Evolutionary conservation across 2,329 filamentous ascomycete genomes (phyloP), one percentile per base, ranked within the genome.

Genomic region (Trichoderma sp.): DNA sequence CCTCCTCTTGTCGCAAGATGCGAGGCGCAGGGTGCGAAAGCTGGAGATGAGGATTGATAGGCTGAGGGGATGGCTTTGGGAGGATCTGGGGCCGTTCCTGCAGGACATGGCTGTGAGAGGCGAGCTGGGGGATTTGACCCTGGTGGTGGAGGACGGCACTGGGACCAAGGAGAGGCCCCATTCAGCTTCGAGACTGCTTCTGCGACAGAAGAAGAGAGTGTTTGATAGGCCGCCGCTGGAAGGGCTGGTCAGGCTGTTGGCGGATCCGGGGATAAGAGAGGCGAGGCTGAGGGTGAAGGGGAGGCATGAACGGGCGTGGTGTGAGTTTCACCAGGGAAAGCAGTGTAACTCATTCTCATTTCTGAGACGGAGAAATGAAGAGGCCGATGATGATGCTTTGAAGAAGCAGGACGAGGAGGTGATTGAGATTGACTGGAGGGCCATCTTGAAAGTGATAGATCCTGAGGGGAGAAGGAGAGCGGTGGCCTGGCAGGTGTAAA

Each of bases 251-350:
- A 80, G 81, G 69, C 79, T 88, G 21, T 78, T 89, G 72, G 80
- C 83, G 59, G 87, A 88, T 75, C 87, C 87, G 65, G 85, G 87
- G 64, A 80, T 89, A 45, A 80, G 85, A 65, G 81, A 77, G 59
- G 85, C 84, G 16, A 81, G 83, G 74, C 78, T 88, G 33, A 80
- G 80, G 77, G 82, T 87, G 53, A 82, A 82, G 71, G 79, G 79
- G 24, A 78, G 78, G 56, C 86, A 87, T 76, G 80, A 81, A 69
- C 75, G 78, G 24, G 79, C 83, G 2, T 87, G 86, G 83, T 88
- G 86, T 75, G 81, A 80, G 27, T 88, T 87, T 76, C 86, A 88
- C 63, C 76, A 76, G 12, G 79, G 78, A 35, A 78, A 72, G 21
- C 31, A 64, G 45, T 56, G 33, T 12, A 62, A 33, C n/a, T 56